Conservation (phyloP, 192 early-diverging fungal genomes). For the Backusella macrospora region DNA sequence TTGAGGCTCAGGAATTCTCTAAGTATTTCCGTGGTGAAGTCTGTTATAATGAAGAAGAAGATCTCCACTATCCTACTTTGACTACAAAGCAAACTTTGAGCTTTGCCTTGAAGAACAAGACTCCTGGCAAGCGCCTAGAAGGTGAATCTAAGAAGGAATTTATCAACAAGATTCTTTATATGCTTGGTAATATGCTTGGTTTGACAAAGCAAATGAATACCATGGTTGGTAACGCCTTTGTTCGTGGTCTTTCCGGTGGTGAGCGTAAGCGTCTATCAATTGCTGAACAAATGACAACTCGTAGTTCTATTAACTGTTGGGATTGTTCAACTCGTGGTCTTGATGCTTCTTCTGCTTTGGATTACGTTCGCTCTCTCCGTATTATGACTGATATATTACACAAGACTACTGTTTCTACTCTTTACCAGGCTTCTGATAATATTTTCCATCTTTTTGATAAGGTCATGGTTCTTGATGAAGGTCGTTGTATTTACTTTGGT, state of each 20-base stretch:
- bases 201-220: constrained; percentile 62
- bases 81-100: constrained; percentile 77
- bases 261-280: constrained; percentile 78
- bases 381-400: constrained; percentile 69
- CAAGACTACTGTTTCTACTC: constrained; percentile 62
- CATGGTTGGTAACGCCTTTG: constrained; percentile 70
- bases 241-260: constrained; percentile 76
- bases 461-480: constrained; percentile 66
- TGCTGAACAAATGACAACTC: constrained; percentile 73
- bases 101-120: constrained; percentile 76
- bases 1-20: constrained; percentile 61
- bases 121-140: constrained; percentile 53
- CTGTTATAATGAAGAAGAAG: constrained; percentile 75
- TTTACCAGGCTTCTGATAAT: constrained; percentile 75
- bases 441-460: constrained; percentile 68
- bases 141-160: constrained; percentile 33
- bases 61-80: constrained; percentile 64
- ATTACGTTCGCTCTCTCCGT: constrained; percentile 74
- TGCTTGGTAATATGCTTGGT: constrained; percentile 57
- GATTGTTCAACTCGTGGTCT: constrained; percentile 76
- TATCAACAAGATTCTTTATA: constrained; percentile 51
- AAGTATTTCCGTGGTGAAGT: constrained; percentile 72
- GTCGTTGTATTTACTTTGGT: constrained; percentile 68
- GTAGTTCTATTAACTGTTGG: constrained; percentile 65
- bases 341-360: constrained; percentile 80